Percentiles rank a stretch among this genome's conserved stretches.
Evolutionary conservation across 345 rosid genomes (phyloP).

Genomic region (Raphanus sativus): DNA sequence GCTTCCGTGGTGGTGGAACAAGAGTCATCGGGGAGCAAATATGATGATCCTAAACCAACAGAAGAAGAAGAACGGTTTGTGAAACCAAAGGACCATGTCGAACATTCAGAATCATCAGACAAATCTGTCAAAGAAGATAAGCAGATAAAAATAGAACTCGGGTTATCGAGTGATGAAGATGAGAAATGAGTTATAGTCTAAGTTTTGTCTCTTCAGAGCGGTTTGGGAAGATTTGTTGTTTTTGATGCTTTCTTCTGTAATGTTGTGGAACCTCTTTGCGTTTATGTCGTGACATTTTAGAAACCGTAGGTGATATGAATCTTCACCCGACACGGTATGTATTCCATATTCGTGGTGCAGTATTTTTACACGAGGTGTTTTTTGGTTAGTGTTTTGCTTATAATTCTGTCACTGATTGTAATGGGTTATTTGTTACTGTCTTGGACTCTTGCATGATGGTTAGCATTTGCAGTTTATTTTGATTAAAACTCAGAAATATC

Average conservation of each 20-base stretch:
- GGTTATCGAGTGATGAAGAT: constrained; percentile 39
- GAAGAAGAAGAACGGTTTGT: neutral
- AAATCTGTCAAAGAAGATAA: constrained; percentile 22
- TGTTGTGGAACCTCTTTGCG: constrained; percentile 1
- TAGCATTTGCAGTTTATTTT: no score
- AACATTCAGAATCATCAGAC: constrained; percentile 18
- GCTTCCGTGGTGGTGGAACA: constrained; percentile 20
- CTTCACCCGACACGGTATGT: no score
- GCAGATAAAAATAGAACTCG: constrained; percentile 37
- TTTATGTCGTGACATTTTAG: neutral
- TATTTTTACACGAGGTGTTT: no score
- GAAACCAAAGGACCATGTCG: constrained; percentile 2
- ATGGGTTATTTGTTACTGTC: no score
- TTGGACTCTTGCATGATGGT: no score
- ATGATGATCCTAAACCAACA: constrained; percentile 21
- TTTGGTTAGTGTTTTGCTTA: no score
- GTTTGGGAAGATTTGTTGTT: constrained; percentile 13
- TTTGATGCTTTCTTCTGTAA: constrained; percentile 10
- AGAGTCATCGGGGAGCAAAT: constrained; percentile 34
- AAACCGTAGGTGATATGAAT: no score
- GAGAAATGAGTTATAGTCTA: constrained; percentile 25
- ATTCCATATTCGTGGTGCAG: no score
- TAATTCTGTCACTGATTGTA: no score
- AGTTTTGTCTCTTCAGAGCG: constrained; percentile 6
- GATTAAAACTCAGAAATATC: no score